Conservation (phyloP, 2,329 filamentous ascomycete species). For the Claviceps digitariae region DNA sequence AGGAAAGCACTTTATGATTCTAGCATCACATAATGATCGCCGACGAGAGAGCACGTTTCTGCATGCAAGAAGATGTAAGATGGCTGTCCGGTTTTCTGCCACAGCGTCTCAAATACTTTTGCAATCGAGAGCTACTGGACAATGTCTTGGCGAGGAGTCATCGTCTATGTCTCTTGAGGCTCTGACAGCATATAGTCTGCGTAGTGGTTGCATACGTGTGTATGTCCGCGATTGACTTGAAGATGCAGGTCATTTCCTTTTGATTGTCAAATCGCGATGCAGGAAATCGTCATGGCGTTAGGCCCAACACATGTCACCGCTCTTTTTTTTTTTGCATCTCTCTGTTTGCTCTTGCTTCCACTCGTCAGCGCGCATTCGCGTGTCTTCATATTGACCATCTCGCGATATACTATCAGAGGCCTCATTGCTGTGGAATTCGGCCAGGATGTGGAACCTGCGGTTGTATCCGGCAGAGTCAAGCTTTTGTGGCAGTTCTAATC, state of each 20-base stretch:
- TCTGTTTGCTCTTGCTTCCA: neutral
- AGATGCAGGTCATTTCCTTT: neutral
- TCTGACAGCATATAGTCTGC: neutral
- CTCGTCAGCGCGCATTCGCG: neutral
- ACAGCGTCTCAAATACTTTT: no score
- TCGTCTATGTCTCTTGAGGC: neutral
- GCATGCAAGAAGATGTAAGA: no score
- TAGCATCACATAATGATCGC: conserved; percentile 42
- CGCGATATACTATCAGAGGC: neutral
- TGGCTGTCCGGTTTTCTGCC: no score
- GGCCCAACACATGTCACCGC: neutral
- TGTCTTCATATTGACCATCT: neutral
- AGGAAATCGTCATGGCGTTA: neutral
- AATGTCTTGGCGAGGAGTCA: no score
- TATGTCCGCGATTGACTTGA: neutral
- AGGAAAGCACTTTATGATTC: conserved; percentile 43
- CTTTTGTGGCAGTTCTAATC: neutral
- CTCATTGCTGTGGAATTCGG: neutral
- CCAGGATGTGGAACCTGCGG: neutral
- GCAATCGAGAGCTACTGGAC: no score
- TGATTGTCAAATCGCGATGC: neutral
- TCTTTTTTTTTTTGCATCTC: neutral
- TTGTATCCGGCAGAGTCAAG: neutral
- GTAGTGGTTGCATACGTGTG: neutral
- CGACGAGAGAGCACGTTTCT: no score